These are phyloP conservation scores for Fusarium solani-melongenae DNA, from an alignment of 2,329 filamentous ascomycete species.

Conservation along the genomic window DNA sequence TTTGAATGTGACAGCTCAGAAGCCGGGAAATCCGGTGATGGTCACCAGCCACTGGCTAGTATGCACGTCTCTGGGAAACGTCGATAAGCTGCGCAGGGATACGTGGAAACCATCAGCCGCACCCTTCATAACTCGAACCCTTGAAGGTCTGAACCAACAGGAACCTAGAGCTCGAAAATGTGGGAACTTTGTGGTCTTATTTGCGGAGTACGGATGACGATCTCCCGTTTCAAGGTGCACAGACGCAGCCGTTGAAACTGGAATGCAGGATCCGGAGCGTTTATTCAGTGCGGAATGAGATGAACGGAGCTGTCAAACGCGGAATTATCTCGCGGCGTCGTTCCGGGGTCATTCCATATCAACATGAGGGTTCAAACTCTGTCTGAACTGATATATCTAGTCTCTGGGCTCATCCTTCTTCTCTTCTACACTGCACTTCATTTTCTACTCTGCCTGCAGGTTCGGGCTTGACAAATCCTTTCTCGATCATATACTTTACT, in stretches of 20 bases:
- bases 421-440: not conserved
- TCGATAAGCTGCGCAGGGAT: not conserved
- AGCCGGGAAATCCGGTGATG: not conserved
- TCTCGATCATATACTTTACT: not conserved
- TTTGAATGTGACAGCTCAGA: not conserved
- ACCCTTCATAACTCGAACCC: not conserved
- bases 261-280: not conserved
- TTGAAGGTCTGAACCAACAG: not conserved
- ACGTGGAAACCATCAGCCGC: not conserved
- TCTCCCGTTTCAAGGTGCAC: slow-evolving; percentile 3
- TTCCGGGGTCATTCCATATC: not conserved
- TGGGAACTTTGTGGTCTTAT: not conserved
- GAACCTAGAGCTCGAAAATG: too few species aligned
- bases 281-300: not conserved
- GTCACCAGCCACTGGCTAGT: not conserved
- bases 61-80: not conserved
- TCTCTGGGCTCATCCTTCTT: not conserved
- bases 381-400: not conserved
- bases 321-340: not conserved
- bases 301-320: not conserved
- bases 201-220: not conserved
- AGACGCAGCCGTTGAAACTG: not conserved
- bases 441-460: not conserved
- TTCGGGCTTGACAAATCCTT: not conserved
- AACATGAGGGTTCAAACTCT: not conserved